Evolutionary conservation across 805 yeast species (phyloP), one percentile per base, ranked within the genome.

Genomic region (Brettanomyces naardenensis): DNA sequence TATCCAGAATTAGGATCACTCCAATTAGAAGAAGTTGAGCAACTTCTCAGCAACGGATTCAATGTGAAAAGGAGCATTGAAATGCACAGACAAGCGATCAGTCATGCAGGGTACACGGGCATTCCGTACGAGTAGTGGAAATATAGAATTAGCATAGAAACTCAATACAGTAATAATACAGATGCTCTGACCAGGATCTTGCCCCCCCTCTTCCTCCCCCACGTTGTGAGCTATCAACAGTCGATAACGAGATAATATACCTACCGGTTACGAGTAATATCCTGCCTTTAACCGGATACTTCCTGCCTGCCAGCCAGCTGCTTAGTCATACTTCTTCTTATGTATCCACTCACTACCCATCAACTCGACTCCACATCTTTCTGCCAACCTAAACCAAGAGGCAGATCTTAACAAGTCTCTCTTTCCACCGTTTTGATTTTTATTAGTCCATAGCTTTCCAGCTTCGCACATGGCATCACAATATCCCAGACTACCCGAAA

Each of bases 321-420:
- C 7, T 23, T 11, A 23, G 11, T 35, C 32, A 39, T 82, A 81
- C 61, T 80, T 81, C 33, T 74, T 75, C 55, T 79, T 81, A 60
- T 80, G 75, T 26, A 81, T 79, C 90, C 90, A 82, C 42, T 78
- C 73, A 40, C 80, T 76, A 1, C 88, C 89, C 19, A 78, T 70
- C 39, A 78, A 59, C 45, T 67, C 70, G 18, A 70, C 71, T 3
- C 88, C 88, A 45, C 69, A 67, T 21, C 67, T 59, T 37, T 78
- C 87, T 13, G 85, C 81, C 23, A 75, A 58, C 30, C 89, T 65
- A 40, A 75, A 71, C 79, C 88, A 80, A 10, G 78, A 74, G 3
- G 89, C 83, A 3, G 90, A 85, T 48, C 71, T 62, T 33, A 59
- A 55, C 35, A 68, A 54, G 52, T 84, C 83, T 48, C 74, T 78